phyloP scores from a whole-genome alignment of 2,329 filamentous ascomycete genomes.

The Aspergillus novoparasiticus region DNA sequence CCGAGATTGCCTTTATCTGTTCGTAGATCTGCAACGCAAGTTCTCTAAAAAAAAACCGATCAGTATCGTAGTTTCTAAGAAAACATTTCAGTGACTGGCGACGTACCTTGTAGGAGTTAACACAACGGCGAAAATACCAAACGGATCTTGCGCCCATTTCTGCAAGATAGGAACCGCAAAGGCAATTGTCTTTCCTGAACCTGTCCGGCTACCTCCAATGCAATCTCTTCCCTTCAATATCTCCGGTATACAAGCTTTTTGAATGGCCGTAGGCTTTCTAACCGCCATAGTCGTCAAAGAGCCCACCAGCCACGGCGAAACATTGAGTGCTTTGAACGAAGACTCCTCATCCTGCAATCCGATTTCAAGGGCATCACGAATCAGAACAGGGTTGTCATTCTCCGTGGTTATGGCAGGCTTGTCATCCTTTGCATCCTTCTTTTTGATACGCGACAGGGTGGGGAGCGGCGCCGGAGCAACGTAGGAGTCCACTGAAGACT shows the following conservation, averaged over 20 bases:
- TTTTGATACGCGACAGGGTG: conserved; percentile 45
- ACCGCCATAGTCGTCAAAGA: conserved; percentile 80
- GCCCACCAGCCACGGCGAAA: conserved; percentile 84
- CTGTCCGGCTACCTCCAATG: conserved; percentile 91
- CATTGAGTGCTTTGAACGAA: conserved; percentile 71
- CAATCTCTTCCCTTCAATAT: conserved; percentile 90
- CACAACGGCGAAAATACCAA: conserved; percentile 85
- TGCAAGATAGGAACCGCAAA: conserved; percentile 95
- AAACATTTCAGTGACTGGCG: neutral
- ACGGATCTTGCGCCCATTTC: conserved; percentile 88
- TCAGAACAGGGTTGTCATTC: conserved; percentile 41
- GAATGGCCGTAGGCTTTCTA: conserved; percentile 85
- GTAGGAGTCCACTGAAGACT: conserved; percentile 38
- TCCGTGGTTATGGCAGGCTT: conserved; percentile 18
- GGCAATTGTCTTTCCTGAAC: conserved; percentile 95
- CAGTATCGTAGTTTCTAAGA: neutral
- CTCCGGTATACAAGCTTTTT: conserved; percentile 88
- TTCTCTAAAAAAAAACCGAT: conserved; percentile 58
- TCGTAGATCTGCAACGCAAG: conserved; percentile 95
- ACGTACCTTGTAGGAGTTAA: conserved; percentile 78
- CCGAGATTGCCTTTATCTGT: conserved; percentile 90
- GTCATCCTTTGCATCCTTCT: conserved; percentile 32
- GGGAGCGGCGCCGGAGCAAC: conserved; percentile 39
- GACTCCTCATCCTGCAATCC: conserved; percentile 48
- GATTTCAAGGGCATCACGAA: conserved; percentile 43